Conservation (phyloP, 164 flowering plant species). For the Litsea cubeba region DNA sequence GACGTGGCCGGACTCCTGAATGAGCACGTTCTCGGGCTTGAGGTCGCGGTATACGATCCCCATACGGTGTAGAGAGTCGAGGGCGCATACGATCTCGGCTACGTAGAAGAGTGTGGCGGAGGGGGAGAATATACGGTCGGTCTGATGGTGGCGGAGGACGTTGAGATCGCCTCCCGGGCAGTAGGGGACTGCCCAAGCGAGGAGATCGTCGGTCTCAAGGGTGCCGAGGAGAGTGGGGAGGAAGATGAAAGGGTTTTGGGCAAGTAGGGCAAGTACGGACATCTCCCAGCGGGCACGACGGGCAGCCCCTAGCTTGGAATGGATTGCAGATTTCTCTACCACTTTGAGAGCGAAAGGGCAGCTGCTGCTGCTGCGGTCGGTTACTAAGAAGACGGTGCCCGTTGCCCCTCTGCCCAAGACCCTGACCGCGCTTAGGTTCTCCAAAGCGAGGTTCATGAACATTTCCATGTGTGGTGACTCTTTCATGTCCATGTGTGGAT, state of each 20-base stretch:
- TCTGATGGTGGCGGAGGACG: slow-evolving; percentile 66
- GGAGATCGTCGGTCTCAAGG: slow-evolving; percentile 41
- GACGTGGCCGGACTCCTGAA: slow-evolving; percentile 66
- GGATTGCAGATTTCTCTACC: slow-evolving; percentile 52
- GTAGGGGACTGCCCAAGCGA: slow-evolving; percentile 85
- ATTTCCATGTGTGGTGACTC: no score
- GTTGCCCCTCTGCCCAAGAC: slow-evolving; percentile 86
- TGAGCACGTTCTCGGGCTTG: slow-evolving; percentile 75
- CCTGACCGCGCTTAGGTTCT: slow-evolving; percentile 45
- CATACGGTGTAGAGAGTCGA: slow-evolving; percentile 64
- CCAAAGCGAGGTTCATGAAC: slow-evolving; percentile 31
- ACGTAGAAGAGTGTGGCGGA: slow-evolving; percentile 62
- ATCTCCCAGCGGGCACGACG: slow-evolving; percentile 94
- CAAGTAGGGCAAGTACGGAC: slow-evolving; percentile 35
- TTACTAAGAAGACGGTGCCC: slow-evolving; percentile 88
- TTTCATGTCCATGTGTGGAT: neutral
- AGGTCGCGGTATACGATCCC: slow-evolving; percentile 73
- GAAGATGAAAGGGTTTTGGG: slow-evolving; percentile 54
- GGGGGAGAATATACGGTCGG: slow-evolving; percentile 59
- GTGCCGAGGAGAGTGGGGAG: slow-evolving; percentile 65
- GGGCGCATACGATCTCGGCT: slow-evolving; percentile 68
- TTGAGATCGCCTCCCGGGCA: slow-evolving; percentile 93
- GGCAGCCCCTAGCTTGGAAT: slow-evolving; percentile 48
- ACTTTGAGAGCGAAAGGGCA: slow-evolving; percentile 81
- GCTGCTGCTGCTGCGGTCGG: slow-evolving; percentile 16